Conservation (phyloP, 1,284 basidiomycete genomes). For the Flammula alnicola region DNA sequence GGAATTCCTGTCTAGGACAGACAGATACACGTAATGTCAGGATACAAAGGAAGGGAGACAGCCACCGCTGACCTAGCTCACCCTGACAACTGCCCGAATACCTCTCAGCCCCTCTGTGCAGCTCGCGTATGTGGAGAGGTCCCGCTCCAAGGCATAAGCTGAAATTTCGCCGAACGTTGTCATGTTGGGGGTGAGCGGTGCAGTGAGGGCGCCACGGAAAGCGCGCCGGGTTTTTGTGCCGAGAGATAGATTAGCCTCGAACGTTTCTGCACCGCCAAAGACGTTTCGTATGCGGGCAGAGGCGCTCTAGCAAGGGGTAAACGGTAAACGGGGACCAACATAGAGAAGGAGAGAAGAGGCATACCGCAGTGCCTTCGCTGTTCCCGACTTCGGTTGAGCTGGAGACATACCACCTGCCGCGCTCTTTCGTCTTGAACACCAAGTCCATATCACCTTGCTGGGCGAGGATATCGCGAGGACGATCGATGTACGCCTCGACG, state of each 20-base stretch:
- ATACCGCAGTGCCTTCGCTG: constrained; percentile 87
- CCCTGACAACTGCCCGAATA: constrained; percentile 67
- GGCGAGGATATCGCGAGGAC: constrained; percentile 56
- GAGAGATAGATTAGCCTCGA: constrained; percentile 84
- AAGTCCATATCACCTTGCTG: constrained; percentile 80
- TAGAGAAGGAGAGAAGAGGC: constrained; percentile 35
- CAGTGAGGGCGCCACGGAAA: constrained; percentile 69
- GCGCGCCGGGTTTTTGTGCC: constrained; percentile 90
- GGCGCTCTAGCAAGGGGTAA: constrained; percentile 61
- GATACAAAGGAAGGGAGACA: constrained; percentile 15
- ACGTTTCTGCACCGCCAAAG: constrained; percentile 89
- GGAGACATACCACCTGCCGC: constrained; percentile 80
- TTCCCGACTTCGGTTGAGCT: constrained; percentile 94
- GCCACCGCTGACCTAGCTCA: constrained; percentile 48
- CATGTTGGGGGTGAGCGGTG: constrained; percentile 63
- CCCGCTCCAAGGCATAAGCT: constrained; percentile 67
- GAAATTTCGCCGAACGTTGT: constrained; percentile 65
- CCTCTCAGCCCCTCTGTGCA: constrained; percentile 72
- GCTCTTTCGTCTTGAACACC: constrained; percentile 79
- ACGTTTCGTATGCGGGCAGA: constrained; percentile 85
- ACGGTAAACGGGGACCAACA: constrained; percentile 10
- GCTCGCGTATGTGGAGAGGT: constrained; percentile 74
- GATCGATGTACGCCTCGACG: constrained; percentile 77
- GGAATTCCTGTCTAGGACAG: constrained; percentile 35
- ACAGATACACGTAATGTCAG: background rate